These are phyloP conservation scores for Rhizopogon vulgaris DNA, from an alignment of 768 basidiomycete genomes.

Conservation along the genomic window DNA sequence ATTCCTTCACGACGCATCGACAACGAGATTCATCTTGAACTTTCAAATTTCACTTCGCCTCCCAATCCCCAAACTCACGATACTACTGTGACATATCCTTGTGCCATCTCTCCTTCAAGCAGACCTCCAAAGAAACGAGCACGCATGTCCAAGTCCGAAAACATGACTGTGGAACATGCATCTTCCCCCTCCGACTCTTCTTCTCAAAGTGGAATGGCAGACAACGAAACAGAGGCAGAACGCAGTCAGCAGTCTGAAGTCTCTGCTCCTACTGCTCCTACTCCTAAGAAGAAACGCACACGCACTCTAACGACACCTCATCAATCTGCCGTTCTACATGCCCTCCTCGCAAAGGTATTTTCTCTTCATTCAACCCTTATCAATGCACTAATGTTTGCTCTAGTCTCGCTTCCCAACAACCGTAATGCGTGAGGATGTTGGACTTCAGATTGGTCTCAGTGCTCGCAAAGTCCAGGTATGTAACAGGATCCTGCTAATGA, in stretches of 20 bases:
- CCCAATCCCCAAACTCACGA: neutral
- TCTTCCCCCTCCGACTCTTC: slow-evolving; percentile 32
- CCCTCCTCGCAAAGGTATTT: slow-evolving; percentile 76
- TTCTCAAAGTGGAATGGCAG: slow-evolving; percentile 53
- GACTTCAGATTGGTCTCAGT: slow-evolving; percentile 80
- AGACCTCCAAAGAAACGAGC: slow-evolving; percentile 16
- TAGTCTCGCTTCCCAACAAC: slow-evolving; percentile 89
- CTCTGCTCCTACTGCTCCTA: slow-evolving; percentile 27
- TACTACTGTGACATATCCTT: neutral
- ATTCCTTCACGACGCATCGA: slow-evolving; percentile 14
- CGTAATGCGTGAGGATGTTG: slow-evolving; percentile 82
- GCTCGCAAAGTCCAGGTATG: slow-evolving; percentile 86
- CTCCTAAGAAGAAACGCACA: slow-evolving; percentile 62
- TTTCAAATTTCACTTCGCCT: neutral
- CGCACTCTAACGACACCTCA: slow-evolving; percentile 85
- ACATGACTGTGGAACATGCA: slow-evolving; percentile 19
- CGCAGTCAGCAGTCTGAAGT: slow-evolving; percentile 36
- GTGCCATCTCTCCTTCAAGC: slow-evolving; percentile 6
- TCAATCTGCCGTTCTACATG: slow-evolving; percentile 83
- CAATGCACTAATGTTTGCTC: neutral
- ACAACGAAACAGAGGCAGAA: slow-evolving; percentile 49
- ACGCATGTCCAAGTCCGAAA: slow-evolving; percentile 4
- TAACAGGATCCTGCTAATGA: slow-evolving; percentile 9
- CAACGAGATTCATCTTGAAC: slow-evolving; percentile 10
- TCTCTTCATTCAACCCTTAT: neutral